Base-by-base conservation (phyloP, 2,329 filamentous ascomycete species). In the Myriosclerotinia scirpicola region DNA sequence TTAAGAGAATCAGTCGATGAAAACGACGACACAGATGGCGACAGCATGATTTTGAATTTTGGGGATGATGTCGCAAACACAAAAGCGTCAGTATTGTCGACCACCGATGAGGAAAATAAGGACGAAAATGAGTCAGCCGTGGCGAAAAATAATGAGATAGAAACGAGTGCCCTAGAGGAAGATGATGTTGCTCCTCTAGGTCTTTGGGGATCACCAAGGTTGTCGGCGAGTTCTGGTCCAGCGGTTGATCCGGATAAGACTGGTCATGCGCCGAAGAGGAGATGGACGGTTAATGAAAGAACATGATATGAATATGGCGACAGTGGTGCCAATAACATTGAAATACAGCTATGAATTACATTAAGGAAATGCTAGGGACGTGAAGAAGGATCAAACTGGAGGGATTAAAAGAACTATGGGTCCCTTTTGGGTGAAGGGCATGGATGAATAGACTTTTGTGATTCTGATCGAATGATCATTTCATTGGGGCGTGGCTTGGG, bases 241-340 rank as follows among this genome's bases (percentile, higher is more conserved):
- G 76, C 79, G 14, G 79, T 77, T 14, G 80, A 82, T 55, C 80
- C 78, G 0, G 82, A 84, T 59, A 75, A 75, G 26, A 74, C 78
- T 36, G 82, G 84, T 64, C 80, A 77, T 54, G 75, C 79, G 30
- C 75, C 78, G 1, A 85, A 85, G 75, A 75, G 83, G 64, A 78
- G 83, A 14, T 85, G 84, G 83, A 84, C 83, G 7, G 80, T 84
- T 8, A 84, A 80, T 42, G 83, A 85, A 52, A 66, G 65, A 5
- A 22, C 12, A 50, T 58, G n/a, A 50, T 20, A 8, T 15, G 11
- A 14, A 7, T n/a, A 14, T 5, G 30, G 30, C 30, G 30, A 6
- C 30, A 34, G 30, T 34, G 4, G 4, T 34, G 30, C 30, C 30
- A 34, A 6, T 34, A 34, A 34, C 5, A 5, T 34, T 34, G 5